Evolutionary conservation across 768 basidiomycete genomes (phyloP), one percentile per base, ranked within the genome.

Genomic region (Suillus decipiens): DNA sequence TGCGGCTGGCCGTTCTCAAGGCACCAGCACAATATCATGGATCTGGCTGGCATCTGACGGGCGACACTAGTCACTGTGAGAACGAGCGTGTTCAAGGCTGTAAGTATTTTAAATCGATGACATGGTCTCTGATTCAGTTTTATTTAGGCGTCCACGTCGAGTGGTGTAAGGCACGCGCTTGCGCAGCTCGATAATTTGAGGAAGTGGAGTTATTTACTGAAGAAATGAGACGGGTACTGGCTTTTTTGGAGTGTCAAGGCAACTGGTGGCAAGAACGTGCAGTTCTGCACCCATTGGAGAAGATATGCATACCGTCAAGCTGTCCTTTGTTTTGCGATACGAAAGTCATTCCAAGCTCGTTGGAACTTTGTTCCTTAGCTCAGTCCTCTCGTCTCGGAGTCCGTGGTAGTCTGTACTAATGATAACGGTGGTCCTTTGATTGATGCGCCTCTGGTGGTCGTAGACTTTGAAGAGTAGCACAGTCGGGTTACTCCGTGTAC

Each of bases 191-290:
- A 5, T 70, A 69, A 68, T 14, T 11, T 0, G 72, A 73, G 36
- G 72, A 72, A 56, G 67, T 73, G 4, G 56, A 60, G 8, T 53
- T 73, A 0, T 51, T 74, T 2, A 28, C 50, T n/a, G 71, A 73
- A 59, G 73, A 73, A 59, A 75, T 75, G 72, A 48, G 67, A 3
- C 42, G 4, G 66, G 4, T 54, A 60, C 0, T 14, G 62, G 42
- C 36, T 17, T n/a, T 71, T 67, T 33, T 42, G 71, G 2, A 5
- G 12, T 67, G 66, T 64, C 63, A 66, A 14, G 62, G 62, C 1
- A 11, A 51, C 1, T 65, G 60, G 63, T 72, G 72, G 73, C 36
- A 56, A 8, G 19, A n/a, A 62, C 17, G 53, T n/a, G 36, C 17
- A 1, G 7, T 31, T 11, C 39, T 24, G 19, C 12, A 5, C 28